Base-by-base conservation (phyloP, 257 asterid species). In the Anisodus acutangulus region DNA sequence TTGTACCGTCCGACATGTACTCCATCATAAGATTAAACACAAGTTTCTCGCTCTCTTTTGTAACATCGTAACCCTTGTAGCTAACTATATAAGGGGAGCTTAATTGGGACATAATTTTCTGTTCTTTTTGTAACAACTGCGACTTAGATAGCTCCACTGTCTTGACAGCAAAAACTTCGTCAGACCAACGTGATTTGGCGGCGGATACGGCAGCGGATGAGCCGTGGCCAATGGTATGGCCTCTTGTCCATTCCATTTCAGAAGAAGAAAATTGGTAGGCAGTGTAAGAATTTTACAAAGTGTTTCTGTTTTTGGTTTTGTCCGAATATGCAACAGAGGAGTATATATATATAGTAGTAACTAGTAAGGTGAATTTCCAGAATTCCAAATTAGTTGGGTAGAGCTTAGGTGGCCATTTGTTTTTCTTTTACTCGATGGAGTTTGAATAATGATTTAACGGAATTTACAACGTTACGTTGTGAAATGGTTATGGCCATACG, bases 361-460 rank as follows among this genome's bases (percentile, higher is more conserved):
- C 26, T 6, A 57, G 41, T 64, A 37, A 31, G 8, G 86, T 74
- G 83, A 85, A 72, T 54, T 62, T 59, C 62, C 67, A 70, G 71
- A 88, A 86, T 88, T 88, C 87, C 87, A 84, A 85, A 90, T 90
- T 91, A 85, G 97, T 91, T 92, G 98, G 91, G 91, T 64, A 89
- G 83, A 78, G 45, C 83, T 91, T 89, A 16, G 47, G 55, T 35
- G 66, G 80, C 37, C 41, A 22, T n/a, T n/a, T 39, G 6, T 16
- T 45, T 43, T 39, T 19, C 64, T 80, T 15, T 72, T 39, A 3
- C 43, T 86, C 26, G 26, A 82, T 86, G 85, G 87, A 90, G 45
- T 41, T 41, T 41, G 45, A 86, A 83, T 53, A 88, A 90, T 90
- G 90, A 92, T 88, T 85, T 84, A 91, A 91, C 90, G 86, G 88